phyloP scores from a whole-genome alignment of 2,329 filamentous ascomycete genomes.

The Aspergillus cejpii region DNA sequence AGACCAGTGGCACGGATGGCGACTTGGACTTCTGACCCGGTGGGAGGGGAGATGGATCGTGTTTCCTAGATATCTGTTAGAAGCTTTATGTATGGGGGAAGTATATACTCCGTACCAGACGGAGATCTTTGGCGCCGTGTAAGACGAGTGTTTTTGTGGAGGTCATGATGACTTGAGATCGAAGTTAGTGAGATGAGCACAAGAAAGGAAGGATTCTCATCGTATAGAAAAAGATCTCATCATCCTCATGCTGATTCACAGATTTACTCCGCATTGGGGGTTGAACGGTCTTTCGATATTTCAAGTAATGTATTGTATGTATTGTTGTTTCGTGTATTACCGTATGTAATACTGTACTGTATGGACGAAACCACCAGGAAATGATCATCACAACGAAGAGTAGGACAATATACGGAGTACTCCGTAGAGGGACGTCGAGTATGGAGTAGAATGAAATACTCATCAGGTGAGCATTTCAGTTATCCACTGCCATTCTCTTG shows the following conservation, averaged over 20 bases:
- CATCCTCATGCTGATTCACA: constrained; percentile 7
- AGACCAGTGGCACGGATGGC: constrained; percentile 60
- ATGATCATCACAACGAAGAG: too few species aligned
- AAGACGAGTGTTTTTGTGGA: constrained; percentile 46
- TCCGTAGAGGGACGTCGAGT: too few species aligned
- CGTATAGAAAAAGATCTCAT: background rate
- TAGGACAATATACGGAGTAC: too few species aligned
- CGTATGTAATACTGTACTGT: background rate
- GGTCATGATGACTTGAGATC: constrained; percentile 17
- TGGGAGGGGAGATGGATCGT: constrained; percentile 44
- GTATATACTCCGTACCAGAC: constrained; percentile 43
- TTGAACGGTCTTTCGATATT: constrained; percentile 5
- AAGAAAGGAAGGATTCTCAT: background rate
- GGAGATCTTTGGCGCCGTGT: constrained; percentile 55
- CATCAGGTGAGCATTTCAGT: background rate
- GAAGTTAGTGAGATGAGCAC: background rate
- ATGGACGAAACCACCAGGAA: too few species aligned
- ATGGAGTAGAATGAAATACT: too few species aligned
- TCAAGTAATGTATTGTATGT: background rate
- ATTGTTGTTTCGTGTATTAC: background rate
- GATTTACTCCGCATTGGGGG: constrained; percentile 19
- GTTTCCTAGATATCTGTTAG: constrained; percentile 46
- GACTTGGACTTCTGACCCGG: constrained; percentile 55
- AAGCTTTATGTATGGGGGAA: background rate
- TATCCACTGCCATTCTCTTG: background rate